Conservation (phyloP, 108 stramenopile genomes). For the Cyclostephanos tholiformis region DNA sequence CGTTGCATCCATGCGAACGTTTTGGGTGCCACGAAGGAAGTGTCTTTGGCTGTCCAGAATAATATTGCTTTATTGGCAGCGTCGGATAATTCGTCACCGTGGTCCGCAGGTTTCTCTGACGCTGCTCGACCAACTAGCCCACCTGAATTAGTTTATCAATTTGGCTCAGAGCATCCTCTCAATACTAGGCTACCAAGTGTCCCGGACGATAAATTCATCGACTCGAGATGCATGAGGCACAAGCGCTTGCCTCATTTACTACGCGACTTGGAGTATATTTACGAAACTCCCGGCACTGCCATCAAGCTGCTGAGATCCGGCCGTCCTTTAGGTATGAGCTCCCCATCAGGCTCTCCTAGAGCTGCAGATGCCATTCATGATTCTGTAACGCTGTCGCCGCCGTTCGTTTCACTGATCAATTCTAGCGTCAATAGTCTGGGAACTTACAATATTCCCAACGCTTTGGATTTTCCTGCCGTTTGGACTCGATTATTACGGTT, state of each 20-base stretch:
- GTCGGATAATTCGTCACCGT: background rate
- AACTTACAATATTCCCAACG: constrained; percentile 53
- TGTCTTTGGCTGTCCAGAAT: constrained; percentile 41
- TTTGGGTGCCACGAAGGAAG: constrained; percentile 82
- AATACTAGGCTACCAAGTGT: constrained; percentile 76
- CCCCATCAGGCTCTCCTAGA: constrained; percentile 23
- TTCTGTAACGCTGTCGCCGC: constrained; percentile 27
- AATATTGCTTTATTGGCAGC: constrained; percentile 43
- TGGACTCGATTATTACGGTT: constrained; percentile 76
- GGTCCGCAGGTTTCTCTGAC: background rate
- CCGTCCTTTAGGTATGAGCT: constrained; percentile 47
- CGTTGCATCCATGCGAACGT: constrained; percentile 87
- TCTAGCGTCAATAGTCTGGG: constrained; percentile 28
- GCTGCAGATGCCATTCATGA: constrained; percentile 25
- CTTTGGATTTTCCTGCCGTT: constrained; percentile 70
- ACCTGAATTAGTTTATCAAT: constrained; percentile 69
- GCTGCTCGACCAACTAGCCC: constrained; percentile 20
- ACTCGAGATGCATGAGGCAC: constrained; percentile 82
- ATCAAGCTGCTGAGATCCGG: constrained; percentile 64
- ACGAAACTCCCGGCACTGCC: constrained; percentile 88
- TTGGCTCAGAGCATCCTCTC: constrained; percentile 76
- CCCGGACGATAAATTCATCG: constrained; percentile 87
- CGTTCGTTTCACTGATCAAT: constrained; percentile 23
- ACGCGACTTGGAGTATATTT: constrained; percentile 89
- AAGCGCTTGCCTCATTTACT: constrained; percentile 85